Base-by-base conservation (phyloP, 495 filamentous ascomycete species). In the Staphylotrichum tortipilum region DNA sequence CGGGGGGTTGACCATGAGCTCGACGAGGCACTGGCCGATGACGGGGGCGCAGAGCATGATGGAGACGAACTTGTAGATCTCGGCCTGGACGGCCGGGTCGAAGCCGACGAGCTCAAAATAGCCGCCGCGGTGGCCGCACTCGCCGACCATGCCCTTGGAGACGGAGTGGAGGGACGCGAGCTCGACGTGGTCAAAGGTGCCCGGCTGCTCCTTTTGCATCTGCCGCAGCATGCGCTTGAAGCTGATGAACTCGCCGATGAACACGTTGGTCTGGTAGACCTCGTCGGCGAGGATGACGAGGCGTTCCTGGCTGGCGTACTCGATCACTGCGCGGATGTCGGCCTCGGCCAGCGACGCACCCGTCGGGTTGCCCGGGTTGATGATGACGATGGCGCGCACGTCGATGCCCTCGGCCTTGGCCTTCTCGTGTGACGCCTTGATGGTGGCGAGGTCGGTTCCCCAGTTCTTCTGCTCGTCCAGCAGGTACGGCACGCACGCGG, bases 221-320 rank as follows among this genome's bases (percentile, higher is more conserved):
- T 85, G 83, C 18, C 90, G 80, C 11, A 98, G 80, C 30, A 83
- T 80, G 60, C 86, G 83, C 74, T 97, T 95, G 81, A 98, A 97
- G 47, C 84, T 90, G 66, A 86, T 80, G 73, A 97, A 97, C 58
- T 90, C 75, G 62, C 94, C 94, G 38, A 82, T 63, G 71, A 97
- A 98, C 57, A 98, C 84, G 66, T 98, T 98, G 62, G 94, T 97
- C 70, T 98, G 92, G 78, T 98, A 98, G 7, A 98, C 92, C 69
- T 98, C 92, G 59, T 98, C 92, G 48, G 94, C 92, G 34, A 98
- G 73, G 34, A 96, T 72, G 12, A 97, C 89, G 14, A 98, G 78
- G 47, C 83, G 82, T 72, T 97, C 79, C 65, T 90, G 75, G 9
- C 85, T 83, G 23, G 94, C 92, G 42, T 96, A 81, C 19, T 89